Percentiles rank a stretch among this genome's conserved stretches.
Evolutionary conservation across 805 yeast species (phyloP).

Genomic region (Yarrowia osloensis): DNA sequence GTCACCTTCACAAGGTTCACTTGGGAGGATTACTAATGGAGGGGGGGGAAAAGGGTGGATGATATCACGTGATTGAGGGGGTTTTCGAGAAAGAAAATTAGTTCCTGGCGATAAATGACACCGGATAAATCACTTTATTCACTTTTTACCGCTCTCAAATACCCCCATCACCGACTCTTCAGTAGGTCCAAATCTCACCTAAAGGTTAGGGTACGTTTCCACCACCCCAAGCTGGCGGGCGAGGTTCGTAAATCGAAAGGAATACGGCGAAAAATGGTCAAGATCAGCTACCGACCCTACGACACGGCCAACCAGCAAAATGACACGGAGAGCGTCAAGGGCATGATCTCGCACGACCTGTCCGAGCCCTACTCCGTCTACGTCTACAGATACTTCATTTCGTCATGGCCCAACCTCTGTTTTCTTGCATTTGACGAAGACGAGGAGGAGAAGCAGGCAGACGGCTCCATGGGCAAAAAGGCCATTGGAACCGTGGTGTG

Average conservation of each 20-base stretch:
- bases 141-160: no score
- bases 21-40: not conserved
- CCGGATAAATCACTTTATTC: no score
- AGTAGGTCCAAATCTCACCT: no score
- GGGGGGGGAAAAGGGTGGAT: not conserved
- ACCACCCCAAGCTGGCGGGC: no score
- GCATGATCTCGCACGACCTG: conserved; percentile 67
- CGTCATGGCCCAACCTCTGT: conserved; percentile 88
- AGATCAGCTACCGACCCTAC: conserved; percentile 36
- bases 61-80: no score
- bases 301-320: conserved; percentile 37
- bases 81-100: no score
- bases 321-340: conserved; percentile 43
- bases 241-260: no score
- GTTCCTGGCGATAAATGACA: no score
- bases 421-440: conserved; percentile 50
- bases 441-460: conserved; percentile 33
- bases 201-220: no score
- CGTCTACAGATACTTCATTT: conserved; percentile 86
- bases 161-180: no score
- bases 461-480: conserved; percentile 19
- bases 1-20: not conserved
- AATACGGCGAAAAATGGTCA: no score
- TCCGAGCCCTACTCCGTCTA: conserved; percentile 94
- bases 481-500: conserved; percentile 81